Evolutionary conservation across 352 stramenopile species (phyloP), one percentile per base, ranked within the genome.

Genomic region (Pythium brassicae): DNA sequence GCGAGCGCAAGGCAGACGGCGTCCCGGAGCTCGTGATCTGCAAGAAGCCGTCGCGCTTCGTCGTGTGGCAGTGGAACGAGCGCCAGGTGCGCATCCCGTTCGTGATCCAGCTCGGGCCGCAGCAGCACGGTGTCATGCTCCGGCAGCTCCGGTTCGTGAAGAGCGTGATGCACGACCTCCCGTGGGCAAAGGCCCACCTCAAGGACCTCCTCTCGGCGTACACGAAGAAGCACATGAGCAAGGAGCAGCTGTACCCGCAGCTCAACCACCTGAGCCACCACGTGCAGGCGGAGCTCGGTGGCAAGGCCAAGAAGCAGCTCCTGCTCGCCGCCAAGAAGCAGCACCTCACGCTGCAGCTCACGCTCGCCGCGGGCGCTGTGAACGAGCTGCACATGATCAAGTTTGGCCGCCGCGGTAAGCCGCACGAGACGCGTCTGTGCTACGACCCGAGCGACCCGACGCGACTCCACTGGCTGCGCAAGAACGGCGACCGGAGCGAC

Each of bases 51-150:
- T 61, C 71, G 34, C 71, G 60, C 1, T 69, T 70, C 42, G 48
- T 86, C 1, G 74, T 80, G 2, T 90, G 76, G 77, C 76, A 88
- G 32, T 88, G 74, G 71, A 74, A 78, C 19, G 72, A 90, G 55
- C 71, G 74, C 12, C 72, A 78, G 17, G 51, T 86, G 45, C 72
- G 75, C 11, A 65, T 80, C 14, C 76, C 77, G 4, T 66, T 76
- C 53, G 63, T 68, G 54, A 80, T 89, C 37, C 56, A 75, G 46
- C 69, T 93, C 29, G 83, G 83, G 0, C 80, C 83, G 37, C 71
- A 86, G 9, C 83, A 93, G 58, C 83, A 93, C 46, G 71, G 75
- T 7, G 71, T 93, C 48, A 93, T 93, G 83, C 44, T 93, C n/a
- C 66, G 72, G 3, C 83, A 93, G 48, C 55, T 93, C 22, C 80